Conservation (phyloP, 768 basidiomycete genomes). For the Podaxis sp. region DNA sequence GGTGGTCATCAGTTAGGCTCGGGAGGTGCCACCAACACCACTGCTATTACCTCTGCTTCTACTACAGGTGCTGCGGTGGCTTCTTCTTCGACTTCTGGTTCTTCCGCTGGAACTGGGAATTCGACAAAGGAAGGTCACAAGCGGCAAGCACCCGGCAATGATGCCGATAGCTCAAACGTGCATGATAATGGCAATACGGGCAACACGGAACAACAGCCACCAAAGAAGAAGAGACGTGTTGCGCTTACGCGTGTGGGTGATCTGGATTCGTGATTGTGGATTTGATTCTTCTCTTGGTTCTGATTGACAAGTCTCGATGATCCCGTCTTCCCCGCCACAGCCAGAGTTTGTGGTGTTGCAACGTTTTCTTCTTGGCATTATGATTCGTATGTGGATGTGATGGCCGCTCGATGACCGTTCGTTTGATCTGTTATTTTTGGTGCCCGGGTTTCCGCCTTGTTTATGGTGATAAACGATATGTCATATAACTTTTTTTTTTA, state of each 20-base stretch:
- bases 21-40: neutral
- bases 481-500: neutral
- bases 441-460: neutral
- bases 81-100: conserved; percentile 24
- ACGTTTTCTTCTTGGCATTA: neutral
- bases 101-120: conserved; percentile 7
- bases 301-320: neutral
- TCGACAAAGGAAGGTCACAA: conserved; percentile 10
- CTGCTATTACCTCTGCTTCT: neutral
- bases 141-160: conserved; percentile 23
- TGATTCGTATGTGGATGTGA: neutral
- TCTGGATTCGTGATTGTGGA: conserved; percentile 32
- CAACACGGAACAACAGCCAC: conserved; percentile 48
- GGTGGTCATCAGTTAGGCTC: neutral
- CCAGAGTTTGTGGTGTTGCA: too few relatives aligned
- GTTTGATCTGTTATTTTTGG: neutral
- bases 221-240: conserved; percentile 86
- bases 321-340: too few relatives aligned
- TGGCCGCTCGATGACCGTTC: too few relatives aligned
- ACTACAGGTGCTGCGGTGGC: conserved; percentile 1
- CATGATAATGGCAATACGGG: neutral
- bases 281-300: neutral
- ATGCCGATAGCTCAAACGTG: neutral
- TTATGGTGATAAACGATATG: neutral
- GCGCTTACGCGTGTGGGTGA: conserved; percentile 72